phyloP scores from a whole-genome alignment of 1,284 basidiomycete species.

The Trichosporon sp. region DNA sequence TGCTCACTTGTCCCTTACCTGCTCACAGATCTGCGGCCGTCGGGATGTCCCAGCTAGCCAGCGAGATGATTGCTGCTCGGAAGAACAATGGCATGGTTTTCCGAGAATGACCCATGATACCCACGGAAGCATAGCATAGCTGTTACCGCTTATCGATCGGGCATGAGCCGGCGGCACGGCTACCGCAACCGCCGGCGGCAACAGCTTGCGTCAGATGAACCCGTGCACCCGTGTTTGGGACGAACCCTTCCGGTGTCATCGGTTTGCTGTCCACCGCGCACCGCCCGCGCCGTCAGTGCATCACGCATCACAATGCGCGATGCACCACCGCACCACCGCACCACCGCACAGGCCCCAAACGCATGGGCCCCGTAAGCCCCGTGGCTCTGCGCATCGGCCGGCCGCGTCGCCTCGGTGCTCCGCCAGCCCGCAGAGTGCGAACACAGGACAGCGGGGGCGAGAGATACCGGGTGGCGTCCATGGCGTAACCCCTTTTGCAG shows the following conservation, averaged over 20 bases:
- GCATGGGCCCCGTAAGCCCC: neutral
- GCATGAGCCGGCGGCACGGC: slow-evolving; percentile 10
- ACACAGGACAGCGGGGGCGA: neutral
- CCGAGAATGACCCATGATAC: neutral
- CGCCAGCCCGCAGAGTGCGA: neutral
- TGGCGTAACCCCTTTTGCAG: neutral
- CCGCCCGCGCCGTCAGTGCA: neutral
- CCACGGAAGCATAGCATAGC: neutral
- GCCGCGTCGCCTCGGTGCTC: neutral
- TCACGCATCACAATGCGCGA: neutral
- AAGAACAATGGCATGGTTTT: neutral
- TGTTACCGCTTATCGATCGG: neutral
- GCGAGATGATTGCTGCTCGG: too few species aligned
- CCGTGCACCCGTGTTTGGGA: neutral
- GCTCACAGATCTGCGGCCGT: too few species aligned
- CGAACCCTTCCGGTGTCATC: neutral
- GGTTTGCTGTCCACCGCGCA: neutral
- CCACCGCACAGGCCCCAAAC: neutral
- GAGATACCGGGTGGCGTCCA: neutral
- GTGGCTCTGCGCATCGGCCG: neutral
- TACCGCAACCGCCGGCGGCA: neutral
- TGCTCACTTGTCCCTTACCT: too few species aligned
- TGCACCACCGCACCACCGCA: neutral
- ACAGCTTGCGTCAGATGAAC: neutral
- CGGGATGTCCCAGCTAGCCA: too few species aligned